A percentile compares a stretch with the other conserved stretches of the same genome.
Conservation (phyloP, 2,329 filamentous ascomycete species). For the Hymenoscyphus repandus region DNA sequence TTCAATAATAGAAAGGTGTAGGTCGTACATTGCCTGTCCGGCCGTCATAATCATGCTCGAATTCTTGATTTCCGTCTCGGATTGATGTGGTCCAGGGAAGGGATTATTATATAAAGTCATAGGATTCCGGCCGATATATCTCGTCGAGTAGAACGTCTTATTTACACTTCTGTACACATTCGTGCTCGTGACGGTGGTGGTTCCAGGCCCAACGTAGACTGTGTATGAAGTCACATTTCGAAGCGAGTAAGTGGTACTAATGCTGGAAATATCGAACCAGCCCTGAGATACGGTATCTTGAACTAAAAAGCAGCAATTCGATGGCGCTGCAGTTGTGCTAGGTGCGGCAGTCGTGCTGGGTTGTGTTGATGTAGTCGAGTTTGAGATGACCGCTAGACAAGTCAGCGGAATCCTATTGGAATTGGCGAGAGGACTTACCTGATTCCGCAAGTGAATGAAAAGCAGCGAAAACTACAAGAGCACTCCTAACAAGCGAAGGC, state of each 20-base stretch:
- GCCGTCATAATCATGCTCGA: not conserved
- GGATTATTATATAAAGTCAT: conserved; percentile 1
- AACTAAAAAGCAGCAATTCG: conserved; percentile 12
- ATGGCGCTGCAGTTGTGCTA: not conserved
- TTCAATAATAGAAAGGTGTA: too few species aligned
- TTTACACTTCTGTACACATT: not conserved
- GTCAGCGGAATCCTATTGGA: not conserved
- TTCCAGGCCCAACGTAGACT: conserved; percentile 6
- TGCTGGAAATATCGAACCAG: conserved; percentile 3
- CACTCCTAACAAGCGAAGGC: not conserved
- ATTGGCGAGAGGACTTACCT: not conserved
- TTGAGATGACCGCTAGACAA: not conserved
- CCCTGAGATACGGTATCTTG: conserved; percentile 11
- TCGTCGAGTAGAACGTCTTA: not conserved
- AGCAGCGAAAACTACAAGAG: not conserved
- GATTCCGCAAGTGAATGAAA: not conserved
- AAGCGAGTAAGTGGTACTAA: not conserved
- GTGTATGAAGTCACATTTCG: conserved; percentile 10
- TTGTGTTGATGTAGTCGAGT: not conserved
- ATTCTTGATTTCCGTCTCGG: not conserved
- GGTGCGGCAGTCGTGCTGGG: not conserved
- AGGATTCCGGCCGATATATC: conserved; percentile 2
- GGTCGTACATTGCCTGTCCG: too few species aligned
- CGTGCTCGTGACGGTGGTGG: conserved; percentile 5
- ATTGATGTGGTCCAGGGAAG: not conserved